Evolutionary conservation across 192 early-diverging fungal species (phyloP), one percentile per base, ranked within the genome.

Genomic region (Coemansia guatemalensis): DNA sequence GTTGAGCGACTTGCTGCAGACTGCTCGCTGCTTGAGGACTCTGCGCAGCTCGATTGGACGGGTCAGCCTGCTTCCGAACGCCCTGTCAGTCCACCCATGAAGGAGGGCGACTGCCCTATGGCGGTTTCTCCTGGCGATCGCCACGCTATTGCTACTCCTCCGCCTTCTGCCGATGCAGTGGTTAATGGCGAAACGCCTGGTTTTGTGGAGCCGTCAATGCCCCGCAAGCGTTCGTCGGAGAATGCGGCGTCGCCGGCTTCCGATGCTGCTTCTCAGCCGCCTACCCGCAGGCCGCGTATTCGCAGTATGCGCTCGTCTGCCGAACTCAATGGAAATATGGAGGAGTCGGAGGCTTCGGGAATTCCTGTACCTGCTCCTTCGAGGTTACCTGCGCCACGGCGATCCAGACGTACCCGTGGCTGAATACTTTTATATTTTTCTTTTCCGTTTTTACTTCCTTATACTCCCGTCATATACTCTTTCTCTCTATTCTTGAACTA

Each of bases 201-300:
- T 39, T 8, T 1, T 39, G 1, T 53, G n/a, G 53, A 47, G 14
- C 22, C 49, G 9, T 4, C 39, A 24, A 55, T 64, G 33, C 33
- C 53, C 33, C 67, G 64, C 57, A 80, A 80, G 57, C 62, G 71
- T n/a, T 30, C 67, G 24, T 74, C 77, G 0, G 70, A 78, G 0
- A 32, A 3, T n/a, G 63, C 33, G 1, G 48, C 48, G 17, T 65
- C 66, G 14, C 58, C 75, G 22, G 29, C 35, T 0, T 5, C 53
- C 1, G 66, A 74, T 4, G 5, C 52, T 9, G 48, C 27, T 12
- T 8, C 27, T 8, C 52, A 61, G 55, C 64, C 57, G 14, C 71
- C 68, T 8, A 33, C 65, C 8, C 60, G 65, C 12, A 41, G 68
- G 0, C 58, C 75, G 4, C 53, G 64, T 27, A 71, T 62, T 0